phyloP scores from a whole-genome alignment of 192 early-diverging fungal genomes.

The Borealophlyctis nickersoniae region DNA sequence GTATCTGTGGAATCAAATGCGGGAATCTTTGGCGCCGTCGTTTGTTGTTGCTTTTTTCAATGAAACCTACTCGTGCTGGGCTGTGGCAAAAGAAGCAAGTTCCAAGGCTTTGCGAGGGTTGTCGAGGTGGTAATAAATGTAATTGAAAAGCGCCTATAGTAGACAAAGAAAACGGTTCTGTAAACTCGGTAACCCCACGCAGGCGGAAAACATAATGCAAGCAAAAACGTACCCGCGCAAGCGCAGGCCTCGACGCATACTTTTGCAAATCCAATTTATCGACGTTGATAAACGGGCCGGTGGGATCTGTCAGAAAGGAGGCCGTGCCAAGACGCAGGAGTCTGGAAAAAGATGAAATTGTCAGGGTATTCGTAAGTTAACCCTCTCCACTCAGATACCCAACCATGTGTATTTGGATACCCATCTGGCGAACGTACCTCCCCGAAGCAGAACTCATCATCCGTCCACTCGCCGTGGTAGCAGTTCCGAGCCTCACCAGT shows the following conservation, averaged over 20 bases:
- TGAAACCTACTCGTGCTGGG: conserved; percentile 13
- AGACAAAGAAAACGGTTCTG: background rate
- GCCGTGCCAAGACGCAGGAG: too few species aligned
- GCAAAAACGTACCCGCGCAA: background rate
- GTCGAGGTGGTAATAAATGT: background rate
- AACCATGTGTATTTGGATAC: too few species aligned
- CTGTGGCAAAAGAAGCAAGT: conserved; percentile 13
- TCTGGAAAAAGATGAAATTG: too few species aligned
- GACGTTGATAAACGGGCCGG: too few species aligned
- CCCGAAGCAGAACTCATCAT: too few species aligned
- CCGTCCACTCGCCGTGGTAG: too few species aligned
- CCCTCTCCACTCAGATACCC: too few species aligned
- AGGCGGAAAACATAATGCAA: background rate
- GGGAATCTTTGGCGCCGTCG: background rate
- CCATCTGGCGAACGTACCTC: too few species aligned
- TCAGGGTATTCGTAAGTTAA: too few species aligned
- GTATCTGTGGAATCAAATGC: conserved; percentile 14
- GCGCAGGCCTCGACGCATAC: background rate
- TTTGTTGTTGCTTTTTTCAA: background rate
- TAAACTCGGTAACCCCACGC: too few species aligned
- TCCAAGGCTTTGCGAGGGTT: conserved; percentile 25
- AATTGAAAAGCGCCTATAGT: conserved; percentile 24
- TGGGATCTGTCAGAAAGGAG: too few species aligned
- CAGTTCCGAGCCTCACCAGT: too few species aligned
- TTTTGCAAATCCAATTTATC: background rate